Conservation (phyloP, 495 filamentous ascomycete species). For the Rostrohypoxylon terebratum region DNA sequence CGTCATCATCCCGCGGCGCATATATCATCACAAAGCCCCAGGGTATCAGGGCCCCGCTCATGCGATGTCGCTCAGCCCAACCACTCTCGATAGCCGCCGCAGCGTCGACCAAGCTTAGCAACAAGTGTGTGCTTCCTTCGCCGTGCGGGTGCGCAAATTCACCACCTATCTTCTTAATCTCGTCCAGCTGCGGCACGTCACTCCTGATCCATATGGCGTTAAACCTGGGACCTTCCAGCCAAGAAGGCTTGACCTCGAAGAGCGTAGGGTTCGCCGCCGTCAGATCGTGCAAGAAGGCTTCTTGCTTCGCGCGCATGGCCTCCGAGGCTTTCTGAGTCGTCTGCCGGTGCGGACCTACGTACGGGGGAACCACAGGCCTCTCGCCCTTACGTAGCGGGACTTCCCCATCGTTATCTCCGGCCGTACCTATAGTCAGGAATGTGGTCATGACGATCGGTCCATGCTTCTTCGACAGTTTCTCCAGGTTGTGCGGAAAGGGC, state of each 20-base stretch:
- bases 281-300: conserved; percentile 30
- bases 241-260: conserved; percentile 42
- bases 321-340: conserved; percentile 13
- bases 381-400: conserved; percentile 26
- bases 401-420: background rate
- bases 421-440: conserved; percentile 20
- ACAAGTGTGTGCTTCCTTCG: conserved; percentile 48
- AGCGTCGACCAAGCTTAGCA: conserved; percentile 46
- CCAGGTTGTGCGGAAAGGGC: conserved; percentile 36
- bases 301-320: conserved; percentile 2
- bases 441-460: conserved; percentile 30
- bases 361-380: conserved; percentile 34
- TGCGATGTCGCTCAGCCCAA: conserved; percentile 48
- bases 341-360: conserved; percentile 49
- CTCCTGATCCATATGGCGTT: conserved; percentile 35
- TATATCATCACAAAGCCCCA: conserved; percentile 49
- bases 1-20: conserved; percentile 48
- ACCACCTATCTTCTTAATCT: conserved; percentile 21
- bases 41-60: conserved; percentile 46
- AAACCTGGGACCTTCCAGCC: conserved; percentile 45
- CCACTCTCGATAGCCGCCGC: conserved; percentile 45
- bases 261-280: conserved; percentile 30
- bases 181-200: conserved; percentile 6
- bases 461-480: conserved; percentile 2
- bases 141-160: conserved; percentile 49